These are phyloP conservation scores for Diaporthe sp. DNA, from an alignment of 2,329 filamentous ascomycete genomes.

Conservation along the genomic window DNA sequence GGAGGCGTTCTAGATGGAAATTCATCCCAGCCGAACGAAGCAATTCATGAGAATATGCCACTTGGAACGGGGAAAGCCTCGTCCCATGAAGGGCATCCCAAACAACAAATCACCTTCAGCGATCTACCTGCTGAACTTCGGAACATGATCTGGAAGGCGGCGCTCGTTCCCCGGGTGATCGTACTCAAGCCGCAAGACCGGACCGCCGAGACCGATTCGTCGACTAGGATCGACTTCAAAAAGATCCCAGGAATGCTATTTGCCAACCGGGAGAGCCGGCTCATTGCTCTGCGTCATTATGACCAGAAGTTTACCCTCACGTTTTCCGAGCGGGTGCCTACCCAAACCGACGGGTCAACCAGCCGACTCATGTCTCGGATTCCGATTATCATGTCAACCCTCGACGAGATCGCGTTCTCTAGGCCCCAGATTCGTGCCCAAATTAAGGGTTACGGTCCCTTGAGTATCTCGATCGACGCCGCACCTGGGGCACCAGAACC, in stretches of 20 bases:
- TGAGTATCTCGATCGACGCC: background rate
- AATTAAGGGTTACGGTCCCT: rapidly evolving
- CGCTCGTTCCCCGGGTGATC: background rate
- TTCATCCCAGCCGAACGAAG: background rate
- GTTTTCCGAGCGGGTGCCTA: background rate
- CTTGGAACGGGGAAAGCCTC: no score
- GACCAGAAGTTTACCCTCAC: background rate
- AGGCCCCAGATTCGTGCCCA: background rate
- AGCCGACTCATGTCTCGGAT: background rate
- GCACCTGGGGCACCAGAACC: background rate
- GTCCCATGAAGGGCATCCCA: background rate
- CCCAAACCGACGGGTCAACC: no score
- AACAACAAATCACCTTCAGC: background rate
- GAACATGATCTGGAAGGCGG: background rate
- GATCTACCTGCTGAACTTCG: background rate
- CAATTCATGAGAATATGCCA: no score
- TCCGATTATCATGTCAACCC: background rate
- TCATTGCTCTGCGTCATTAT: background rate
- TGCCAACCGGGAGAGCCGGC: background rate
- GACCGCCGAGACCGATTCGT: background rate
- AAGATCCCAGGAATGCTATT: background rate
- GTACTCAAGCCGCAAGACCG: background rate
- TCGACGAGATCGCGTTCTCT: background rate
- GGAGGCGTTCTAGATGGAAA: background rate
- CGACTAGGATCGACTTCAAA: background rate